Conservation (phyloP, 352 stramenopile genomes). For the Phytophthora crassamura region DNA sequence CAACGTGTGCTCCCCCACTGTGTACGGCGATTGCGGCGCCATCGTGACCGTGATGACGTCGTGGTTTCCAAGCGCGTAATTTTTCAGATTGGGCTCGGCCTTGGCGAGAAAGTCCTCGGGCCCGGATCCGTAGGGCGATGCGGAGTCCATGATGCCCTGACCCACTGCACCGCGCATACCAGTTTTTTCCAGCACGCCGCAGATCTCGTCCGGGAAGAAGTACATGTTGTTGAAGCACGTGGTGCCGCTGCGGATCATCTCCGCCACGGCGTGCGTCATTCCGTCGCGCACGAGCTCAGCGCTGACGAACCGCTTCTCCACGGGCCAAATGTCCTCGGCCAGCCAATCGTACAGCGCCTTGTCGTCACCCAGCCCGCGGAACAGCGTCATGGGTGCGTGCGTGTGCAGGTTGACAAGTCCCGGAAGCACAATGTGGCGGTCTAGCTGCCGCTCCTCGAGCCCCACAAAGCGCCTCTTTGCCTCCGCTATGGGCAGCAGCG, state of each 20-base stretch:
- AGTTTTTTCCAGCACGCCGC: conserved; percentile 53
- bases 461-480: conserved; percentile 54
- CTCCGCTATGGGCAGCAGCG: conserved; percentile 57
- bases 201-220: conserved; percentile 70
- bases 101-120: conserved; percentile 76
- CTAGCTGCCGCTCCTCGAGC: conserved; percentile 40
- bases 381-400: conserved; percentile 80
- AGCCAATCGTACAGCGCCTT: conserved; percentile 83
- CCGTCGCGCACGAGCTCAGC: conserved; percentile 72
- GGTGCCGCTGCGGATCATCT: conserved; percentile 84
- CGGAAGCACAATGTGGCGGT: conserved; percentile 76
- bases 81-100: conserved; percentile 54
- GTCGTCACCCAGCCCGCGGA: conserved; percentile 86
- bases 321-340: conserved; percentile 78
- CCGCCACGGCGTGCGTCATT: conserved; percentile 69
- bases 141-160: conserved; percentile 71
- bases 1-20: conserved; percentile 70
- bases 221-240: conserved; percentile 93
- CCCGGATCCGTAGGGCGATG: conserved; percentile 52
- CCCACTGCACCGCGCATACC: conserved; percentile 74
- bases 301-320: conserved; percentile 77
- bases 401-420: conserved; percentile 87
- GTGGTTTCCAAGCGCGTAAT: conserved; percentile 49
- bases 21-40: conserved; percentile 82
- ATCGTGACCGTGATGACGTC: conserved; percentile 58